Evolutionary conservation across 1,139 yeast genomes (phyloP).

Genomic region (Yamadazyma spencermartinsiae): DNA sequence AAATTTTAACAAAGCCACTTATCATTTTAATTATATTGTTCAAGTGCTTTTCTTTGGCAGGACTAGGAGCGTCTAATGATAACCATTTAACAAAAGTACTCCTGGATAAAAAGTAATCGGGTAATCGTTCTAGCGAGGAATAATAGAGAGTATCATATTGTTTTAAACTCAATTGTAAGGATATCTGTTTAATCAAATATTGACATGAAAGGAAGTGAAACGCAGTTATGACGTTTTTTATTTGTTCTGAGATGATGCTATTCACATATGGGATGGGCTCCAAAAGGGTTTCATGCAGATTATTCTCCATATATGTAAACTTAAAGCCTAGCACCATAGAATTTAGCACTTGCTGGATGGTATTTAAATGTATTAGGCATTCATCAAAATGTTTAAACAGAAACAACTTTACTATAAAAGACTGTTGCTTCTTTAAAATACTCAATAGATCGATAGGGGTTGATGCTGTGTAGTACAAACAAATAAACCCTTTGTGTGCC

Average conservation of each 20-base stretch:
- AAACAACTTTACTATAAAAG: conserved; percentile 29
- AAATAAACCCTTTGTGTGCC: conserved; percentile 10
- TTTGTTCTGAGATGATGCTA: conserved; percentile 7
- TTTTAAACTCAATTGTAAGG: conserved; percentile 19
- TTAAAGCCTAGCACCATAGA: conserved; percentile 2
- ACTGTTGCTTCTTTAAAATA: conserved; percentile 6
- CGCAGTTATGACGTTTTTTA: conserved; percentile 27
- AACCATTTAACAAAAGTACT: conserved; percentile 29
- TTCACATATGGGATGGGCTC: conserved; percentile 4
- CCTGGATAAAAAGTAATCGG: conserved; percentile 21
- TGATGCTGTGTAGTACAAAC: conserved; percentile 8
- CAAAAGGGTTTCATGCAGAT: background rate
- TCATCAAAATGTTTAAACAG: conserved; percentile 21
- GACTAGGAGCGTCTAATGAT: background rate
- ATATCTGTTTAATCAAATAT: conserved; percentile 27
- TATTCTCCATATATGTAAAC: background rate
- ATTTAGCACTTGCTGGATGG: conserved; percentile 10
- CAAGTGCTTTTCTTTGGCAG: conserved; percentile 12
- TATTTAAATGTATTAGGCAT: conserved; percentile 18
- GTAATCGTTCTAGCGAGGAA: conserved; percentile 3
- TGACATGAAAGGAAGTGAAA: conserved; percentile 35
- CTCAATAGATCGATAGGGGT: background rate
- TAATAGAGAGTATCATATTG: conserved; percentile 10
- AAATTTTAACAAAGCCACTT: conserved; percentile 25
- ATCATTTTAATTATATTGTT: conserved; percentile 23